Base-by-base conservation (phyloP, 257 asterid species). In the Primulina huaijiensis region DNA sequence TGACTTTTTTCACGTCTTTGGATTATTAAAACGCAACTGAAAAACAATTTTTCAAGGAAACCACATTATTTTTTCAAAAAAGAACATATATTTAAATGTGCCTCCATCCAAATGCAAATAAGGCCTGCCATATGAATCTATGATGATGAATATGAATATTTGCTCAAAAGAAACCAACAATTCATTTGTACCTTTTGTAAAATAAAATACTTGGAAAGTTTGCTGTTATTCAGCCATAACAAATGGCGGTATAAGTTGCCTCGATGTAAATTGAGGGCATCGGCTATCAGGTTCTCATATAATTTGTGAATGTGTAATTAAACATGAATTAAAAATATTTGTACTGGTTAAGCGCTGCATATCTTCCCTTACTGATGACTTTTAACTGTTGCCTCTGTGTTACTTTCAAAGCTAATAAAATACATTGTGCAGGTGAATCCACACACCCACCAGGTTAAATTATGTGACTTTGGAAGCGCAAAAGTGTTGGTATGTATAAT, bases 401-500 rank as follows among this genome's bases (percentile, higher is more conserved):
- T 29, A 14, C 14, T 33, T 21, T 33, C 60, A 64, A 16, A 55
- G 60, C 64, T 74, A 65, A 50, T 75, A 70, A 38, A 46, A 31
- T 73, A 35, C 68, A 60, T 70, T 70, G 66, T 75, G 71, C 86
- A 90, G 95, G 92, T 88, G 77, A 88, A 90, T 83, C 95, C 94
- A 6, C 92, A 86, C 69, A 86, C 90, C 66, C 97, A 90, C 78
- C 94, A 90, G 82, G 85, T 90, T 70, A 90, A 90, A 75, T 68
- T 90, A 58, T 88, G 95, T 60, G 97, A 90, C 79, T 90, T 90
- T 69, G 95, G 97, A 77, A 88, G 97, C 67, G 97, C 97, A 69
- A 90, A 90, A 89, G 85, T 85, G 64, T 72, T 90, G 97, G 97
- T 90, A 77, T 60, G 97, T 80, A 57, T 19, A 37, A 64, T 46